Evolutionary conservation across 2,329 filamentous ascomycete species (phyloP), one percentile per base, ranked within the genome.

Genomic region (Diaporthe aspalathi): DNA sequence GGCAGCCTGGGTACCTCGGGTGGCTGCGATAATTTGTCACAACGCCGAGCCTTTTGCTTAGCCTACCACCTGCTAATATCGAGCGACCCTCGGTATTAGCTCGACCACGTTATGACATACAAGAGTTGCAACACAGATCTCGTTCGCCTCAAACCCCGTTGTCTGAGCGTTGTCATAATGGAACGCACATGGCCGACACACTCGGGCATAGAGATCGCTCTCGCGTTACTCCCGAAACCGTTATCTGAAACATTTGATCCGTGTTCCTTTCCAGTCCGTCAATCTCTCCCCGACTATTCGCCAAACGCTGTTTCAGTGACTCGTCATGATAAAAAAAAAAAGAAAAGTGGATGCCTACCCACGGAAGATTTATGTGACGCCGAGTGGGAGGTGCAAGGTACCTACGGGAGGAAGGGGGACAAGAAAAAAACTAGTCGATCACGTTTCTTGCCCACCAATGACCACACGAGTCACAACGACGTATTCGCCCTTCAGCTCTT

Each of bases 191-290:
- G 14, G 29, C 27, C 43, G 20, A 24, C 50, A 45, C 22, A 35
- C 29, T 47, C 29, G 43, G 24, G 60, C 60, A 65, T 65, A 65
- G 60, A 22, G 50, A 52, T 67, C 63, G 32, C 63, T 67, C 17
- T 43, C 68, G 47, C 57, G 32, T 66, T 66, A 45, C 40, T 65
- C 68, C 56, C 65, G 53, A 62, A 60, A 43, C 65, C 29, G 70
- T 38, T 62, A 68, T 68, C 65, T 68, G 70, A 71, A 71, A 71
- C 70, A 56, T 54, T 52, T 57, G 40, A 47, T 66, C 40, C 57
- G 57, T 24, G 24, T n/a, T 24, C 60, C 60, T 67, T 38, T 54
- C 43, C 50, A 54, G 38, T 67, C 65, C 65, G 49, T 56, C 50
- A 63, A 38, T 70, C 47, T 63, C 29, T 70, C 52, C 62, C 62